phyloP scores from a whole-genome alignment of 1,284 basidiomycete species.

The Bondarzewia mesenterica region DNA sequence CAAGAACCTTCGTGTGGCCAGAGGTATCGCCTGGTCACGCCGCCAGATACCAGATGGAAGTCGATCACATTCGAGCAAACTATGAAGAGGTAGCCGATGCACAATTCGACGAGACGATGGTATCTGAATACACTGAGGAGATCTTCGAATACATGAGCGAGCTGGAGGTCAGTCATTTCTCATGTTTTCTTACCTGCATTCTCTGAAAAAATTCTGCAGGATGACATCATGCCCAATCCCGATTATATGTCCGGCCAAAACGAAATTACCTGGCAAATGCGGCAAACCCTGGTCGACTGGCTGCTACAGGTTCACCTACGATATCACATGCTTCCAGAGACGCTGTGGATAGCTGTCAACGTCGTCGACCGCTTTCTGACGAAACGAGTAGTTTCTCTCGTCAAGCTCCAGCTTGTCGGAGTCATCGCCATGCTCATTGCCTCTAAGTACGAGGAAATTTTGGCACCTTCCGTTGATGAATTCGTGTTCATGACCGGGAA shows the following conservation, averaged over 20 bases:
- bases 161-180: conserved; percentile 61
- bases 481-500: conserved; percentile 98
- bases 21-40: conserved; percentile 55
- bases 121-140: conserved; percentile 95
- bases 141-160: conserved; percentile 96
- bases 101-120: conserved; percentile 91
- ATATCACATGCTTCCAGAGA: conserved; percentile 97
- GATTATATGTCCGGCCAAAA: conserved; percentile 94
- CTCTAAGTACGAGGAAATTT: conserved; percentile 98
- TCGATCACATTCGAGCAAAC: conserved; percentile 60
- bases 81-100: conserved; percentile 75
- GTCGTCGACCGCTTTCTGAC: conserved; percentile 97
- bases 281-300: conserved; percentile 96
- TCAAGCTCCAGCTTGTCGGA: conserved; percentile 96
- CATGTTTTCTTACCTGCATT: neutral
- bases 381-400: conserved; percentile 83
- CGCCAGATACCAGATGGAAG: conserved; percentile 45
- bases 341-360: conserved; percentile 97
- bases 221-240: conserved; percentile 84
- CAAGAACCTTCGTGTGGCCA: conserved; percentile 51
- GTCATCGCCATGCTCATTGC: conserved; percentile 97
- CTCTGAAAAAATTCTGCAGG: conserved; percentile 34
- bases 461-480: conserved; percentile 89
- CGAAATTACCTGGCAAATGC: conserved; percentile 95
- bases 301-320: conserved; percentile 94